These are phyloP conservation scores for Cryptococcus sp. DNA, from an alignment of 1,284 basidiomycete species.

Conservation along the genomic window DNA sequence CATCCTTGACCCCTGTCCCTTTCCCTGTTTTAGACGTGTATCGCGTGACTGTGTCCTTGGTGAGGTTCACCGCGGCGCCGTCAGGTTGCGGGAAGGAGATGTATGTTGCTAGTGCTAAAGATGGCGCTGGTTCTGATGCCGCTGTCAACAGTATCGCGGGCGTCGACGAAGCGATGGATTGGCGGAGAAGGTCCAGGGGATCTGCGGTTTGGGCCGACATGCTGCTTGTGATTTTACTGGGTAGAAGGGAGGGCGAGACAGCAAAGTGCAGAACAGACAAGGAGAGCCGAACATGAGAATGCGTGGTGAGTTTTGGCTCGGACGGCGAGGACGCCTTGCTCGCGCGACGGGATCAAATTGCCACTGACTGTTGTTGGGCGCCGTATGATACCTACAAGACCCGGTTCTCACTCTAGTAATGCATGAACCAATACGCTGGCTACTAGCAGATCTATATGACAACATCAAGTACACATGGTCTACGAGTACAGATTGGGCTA, in stretches of 20 bases:
- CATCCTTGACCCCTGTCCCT: slow-evolving; percentile 38
- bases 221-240: not conserved
- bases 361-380: no score
- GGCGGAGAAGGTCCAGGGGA: slow-evolving; percentile 44
- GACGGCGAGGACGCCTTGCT: no score
- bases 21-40: slow-evolving; percentile 61
- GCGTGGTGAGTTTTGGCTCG: no score
- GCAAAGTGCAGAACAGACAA: not conserved
- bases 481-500: no score
- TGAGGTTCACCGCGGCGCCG: slow-evolving; percentile 54
- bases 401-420: no score
- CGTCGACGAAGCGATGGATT: slow-evolving; percentile 28
- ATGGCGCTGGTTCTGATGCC: slow-evolving; percentile 55
- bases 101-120: slow-evolving; percentile 64
- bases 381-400: no score
- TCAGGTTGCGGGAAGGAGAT: slow-evolving; percentile 62
- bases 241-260: not conserved
- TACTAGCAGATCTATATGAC: no score
- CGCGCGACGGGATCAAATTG: no score
- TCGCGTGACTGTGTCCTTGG: slow-evolving; percentile 72
- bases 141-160: slow-evolving; percentile 50
- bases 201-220: slow-evolving; percentile 24
- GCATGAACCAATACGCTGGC: no score
- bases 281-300: no score
- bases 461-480: no score